A percentile compares a stretch with the other conserved stretches of the same genome.
These are phyloP conservation scores for Larix kaempferi DNA, from an alignment of 75 land plant genomes.

Conservation along the genomic window DNA sequence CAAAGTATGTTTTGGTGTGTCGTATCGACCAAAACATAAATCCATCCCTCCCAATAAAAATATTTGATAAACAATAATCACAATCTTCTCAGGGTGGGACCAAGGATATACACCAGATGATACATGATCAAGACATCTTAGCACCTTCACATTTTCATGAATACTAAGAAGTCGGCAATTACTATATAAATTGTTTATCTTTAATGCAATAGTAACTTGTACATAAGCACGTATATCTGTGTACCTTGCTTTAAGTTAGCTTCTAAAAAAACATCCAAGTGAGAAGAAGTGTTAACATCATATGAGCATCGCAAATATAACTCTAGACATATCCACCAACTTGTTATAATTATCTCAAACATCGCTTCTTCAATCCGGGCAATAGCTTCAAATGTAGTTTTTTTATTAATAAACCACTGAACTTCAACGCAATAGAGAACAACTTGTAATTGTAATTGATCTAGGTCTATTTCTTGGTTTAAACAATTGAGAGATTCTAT, in stretches of 20 bases:
- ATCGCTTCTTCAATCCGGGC: no score
- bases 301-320: no score
- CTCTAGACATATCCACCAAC: no score
- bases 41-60: slow-evolving; percentile 96
- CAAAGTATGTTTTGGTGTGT: slow-evolving; percentile 69
- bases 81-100: slow-evolving; percentile 99
- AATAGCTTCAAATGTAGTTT: no score
- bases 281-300: no score
- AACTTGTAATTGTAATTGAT: no score
- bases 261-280: no score
- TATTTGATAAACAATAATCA: slow-evolving; percentile 83
- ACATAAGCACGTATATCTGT: slow-evolving; percentile 90
- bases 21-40: slow-evolving; percentile 97
- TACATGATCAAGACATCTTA: slow-evolving; percentile 94
- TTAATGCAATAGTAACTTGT: slow-evolving; percentile 95
- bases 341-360: no score
- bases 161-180: slow-evolving; percentile 76
- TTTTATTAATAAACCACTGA: no score
- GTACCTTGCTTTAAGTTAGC: not conserved
- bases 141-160: slow-evolving; percentile 95
- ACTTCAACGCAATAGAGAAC: no score
- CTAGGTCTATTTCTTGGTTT: no score
- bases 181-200: slow-evolving; percentile 92
- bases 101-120: slow-evolving; percentile 91
- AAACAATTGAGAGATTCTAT: no score